Evolutionary conservation across 441 rosid species (phyloP).

Genomic region (Heliophila coronopifolia): DNA sequence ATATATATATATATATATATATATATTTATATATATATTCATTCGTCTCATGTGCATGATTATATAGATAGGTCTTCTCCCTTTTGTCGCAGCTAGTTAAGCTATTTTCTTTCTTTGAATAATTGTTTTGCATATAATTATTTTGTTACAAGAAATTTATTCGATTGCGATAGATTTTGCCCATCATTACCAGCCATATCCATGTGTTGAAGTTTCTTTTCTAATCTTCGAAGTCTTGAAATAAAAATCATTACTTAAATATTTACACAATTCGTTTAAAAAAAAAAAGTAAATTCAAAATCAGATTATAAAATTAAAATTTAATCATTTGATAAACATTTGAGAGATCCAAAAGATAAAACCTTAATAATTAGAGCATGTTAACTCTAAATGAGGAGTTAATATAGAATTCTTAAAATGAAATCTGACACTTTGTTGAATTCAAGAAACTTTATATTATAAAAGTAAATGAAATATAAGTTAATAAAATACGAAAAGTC

Average conservation of each 20-base stretch:
- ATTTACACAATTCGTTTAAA: background rate
- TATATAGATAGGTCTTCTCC: background rate
- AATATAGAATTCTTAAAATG: too few relatives aligned
- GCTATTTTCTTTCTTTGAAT: conserved; percentile 10
- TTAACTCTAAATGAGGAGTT: too few relatives aligned
- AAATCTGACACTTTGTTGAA: too few relatives aligned
- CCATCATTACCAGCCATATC: conserved; percentile 25
- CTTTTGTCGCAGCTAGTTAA: conserved; percentile 22
- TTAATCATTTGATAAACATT: too few relatives aligned
- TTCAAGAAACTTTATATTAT: too few relatives aligned
- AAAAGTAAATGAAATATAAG: too few relatives aligned
- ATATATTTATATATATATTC: too few relatives aligned
- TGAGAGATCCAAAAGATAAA: too few relatives aligned
- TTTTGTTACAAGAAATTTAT: conserved; percentile 12
- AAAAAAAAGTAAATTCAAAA: too few relatives aligned
- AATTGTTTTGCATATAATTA: conserved; percentile 6
- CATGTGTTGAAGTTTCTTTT: conserved; percentile 18
- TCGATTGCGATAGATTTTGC: conserved; percentile 26
- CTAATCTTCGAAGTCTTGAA: conserved; percentile 9
- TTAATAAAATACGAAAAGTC: background rate
- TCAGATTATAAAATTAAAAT: too few relatives aligned
- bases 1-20: too few relatives aligned
- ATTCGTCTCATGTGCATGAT: conserved; percentile 12
- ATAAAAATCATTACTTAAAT: background rate
- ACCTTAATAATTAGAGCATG: too few relatives aligned